phyloP scores from a whole-genome alignment of 2,329 filamentous ascomycete species.

The Rhynchosporium agropyri region DNA sequence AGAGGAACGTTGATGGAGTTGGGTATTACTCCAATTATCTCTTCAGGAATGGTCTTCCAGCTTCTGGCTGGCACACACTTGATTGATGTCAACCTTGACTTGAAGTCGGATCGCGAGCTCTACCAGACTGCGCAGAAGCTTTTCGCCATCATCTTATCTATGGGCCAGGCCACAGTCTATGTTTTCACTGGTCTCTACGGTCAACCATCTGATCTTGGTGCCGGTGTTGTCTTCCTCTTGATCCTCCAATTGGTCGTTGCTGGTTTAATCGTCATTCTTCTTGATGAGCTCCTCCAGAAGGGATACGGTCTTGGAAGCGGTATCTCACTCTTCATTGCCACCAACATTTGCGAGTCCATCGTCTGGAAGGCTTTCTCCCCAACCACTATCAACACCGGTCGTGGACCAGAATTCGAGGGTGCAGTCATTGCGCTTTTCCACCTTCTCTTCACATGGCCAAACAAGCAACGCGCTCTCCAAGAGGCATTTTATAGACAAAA shows the following conservation, averaged over 20 bases:
- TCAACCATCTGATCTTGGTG: constrained; percentile 92
- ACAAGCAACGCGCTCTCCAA: constrained; percentile 97
- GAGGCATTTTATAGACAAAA: constrained; percentile 99
- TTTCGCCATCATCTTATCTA: constrained; percentile 95
- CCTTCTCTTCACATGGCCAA: constrained; percentile 95
- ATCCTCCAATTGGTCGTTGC: constrained; percentile 98
- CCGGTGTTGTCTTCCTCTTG: constrained; percentile 96
- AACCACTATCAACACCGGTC: constrained; percentile 98
- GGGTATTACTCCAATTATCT: constrained; percentile 98
- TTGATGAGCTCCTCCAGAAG: constrained; percentile 99
- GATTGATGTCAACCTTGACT: constrained; percentile 99
- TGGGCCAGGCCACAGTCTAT: constrained; percentile 96
- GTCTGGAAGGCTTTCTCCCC: constrained; percentile 99
- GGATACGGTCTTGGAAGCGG: constrained; percentile 97
- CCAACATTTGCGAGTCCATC: constrained; percentile 99
- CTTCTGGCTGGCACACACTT: constrained; percentile 98
- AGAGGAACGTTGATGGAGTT: constrained; percentile 94
- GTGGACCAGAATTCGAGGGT: constrained; percentile 98
- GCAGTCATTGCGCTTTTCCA: constrained; percentile 98
- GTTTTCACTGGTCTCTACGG: constrained; percentile 98
- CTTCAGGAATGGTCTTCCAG: constrained; percentile 99
- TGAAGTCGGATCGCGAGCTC: constrained; percentile 99
- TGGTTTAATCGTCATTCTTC: constrained; percentile 97
- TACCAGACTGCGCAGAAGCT: constrained; percentile 99
- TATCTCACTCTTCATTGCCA: constrained; percentile 99